A percentile compares a stretch with the other conserved stretches of the same genome.
These are phyloP conservation scores for Solanum corneliomulleri DNA, from an alignment of 257 asterid genomes.

Conservation along the genomic window DNA sequence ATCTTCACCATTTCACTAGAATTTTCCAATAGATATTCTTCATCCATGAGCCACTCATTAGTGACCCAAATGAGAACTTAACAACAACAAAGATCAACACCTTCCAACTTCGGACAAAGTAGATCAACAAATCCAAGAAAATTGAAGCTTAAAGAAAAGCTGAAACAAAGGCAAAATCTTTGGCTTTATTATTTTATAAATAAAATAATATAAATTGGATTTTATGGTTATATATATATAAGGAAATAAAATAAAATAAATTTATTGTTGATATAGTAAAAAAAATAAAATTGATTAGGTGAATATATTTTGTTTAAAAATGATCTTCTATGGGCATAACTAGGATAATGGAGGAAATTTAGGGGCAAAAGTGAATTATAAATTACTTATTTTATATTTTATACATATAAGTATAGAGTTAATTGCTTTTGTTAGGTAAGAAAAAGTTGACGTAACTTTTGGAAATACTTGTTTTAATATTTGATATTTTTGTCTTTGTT, in stretches of 20 bases:
- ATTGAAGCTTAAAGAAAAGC: conserved; percentile 47
- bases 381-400: neutral
- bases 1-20: conserved; percentile 36
- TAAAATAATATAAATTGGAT: neutral
- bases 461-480: neutral
- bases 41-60: conserved; percentile 25
- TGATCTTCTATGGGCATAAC: neutral
- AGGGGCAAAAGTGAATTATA: neutral
- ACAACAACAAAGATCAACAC: conserved; percentile 12
- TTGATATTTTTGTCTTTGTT: neutral
- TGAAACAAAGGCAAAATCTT: conserved; percentile 21
- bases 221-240: neutral
- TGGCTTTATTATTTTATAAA: neutral
- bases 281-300: conserved; percentile 17
- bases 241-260: neutral
- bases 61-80: conserved; percentile 31
- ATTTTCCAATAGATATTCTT: conserved; percentile 13
- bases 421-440: neutral
- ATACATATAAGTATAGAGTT: neutral
- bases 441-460: neutral
- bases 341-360: neutral
- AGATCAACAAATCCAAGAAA: conserved; percentile 88
- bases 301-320: neutral
- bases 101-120: conserved; percentile 29
- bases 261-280: conserved; percentile 12